Evolutionary conservation across 2,329 filamentous ascomycete species (phyloP).

Genomic region (Bipolaris gigantea): DNA sequence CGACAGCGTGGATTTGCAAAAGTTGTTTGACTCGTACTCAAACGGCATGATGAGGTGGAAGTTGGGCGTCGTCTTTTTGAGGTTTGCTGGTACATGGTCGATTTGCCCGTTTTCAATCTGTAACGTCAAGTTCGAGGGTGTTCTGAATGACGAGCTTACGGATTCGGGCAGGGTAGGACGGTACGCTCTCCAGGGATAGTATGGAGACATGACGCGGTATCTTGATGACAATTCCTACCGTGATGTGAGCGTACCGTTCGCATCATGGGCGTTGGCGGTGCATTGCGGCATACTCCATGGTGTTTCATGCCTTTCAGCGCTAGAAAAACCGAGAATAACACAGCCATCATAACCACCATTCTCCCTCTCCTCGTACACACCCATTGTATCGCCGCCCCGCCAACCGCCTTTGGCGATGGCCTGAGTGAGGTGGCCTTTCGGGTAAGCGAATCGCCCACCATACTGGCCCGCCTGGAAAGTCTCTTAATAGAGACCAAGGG

Average conservation of each 20-base stretch:
- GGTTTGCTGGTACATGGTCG: conserved; percentile 28
- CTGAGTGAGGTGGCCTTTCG: conserved; percentile 31
- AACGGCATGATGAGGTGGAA: conserved; percentile 61
- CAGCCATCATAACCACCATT: conserved; percentile 23
- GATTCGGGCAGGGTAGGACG: conserved; percentile 28
- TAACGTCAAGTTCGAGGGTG: conserved; percentile 39
- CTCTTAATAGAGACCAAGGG: background rate
- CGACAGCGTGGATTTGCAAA: conserved; percentile 61
- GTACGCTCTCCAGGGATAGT: conserved; percentile 37
- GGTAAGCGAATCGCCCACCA: conserved; percentile 31
- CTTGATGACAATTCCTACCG: conserved; percentile 28
- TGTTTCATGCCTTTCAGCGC: conserved; percentile 24
- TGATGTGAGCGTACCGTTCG: conserved; percentile 5
- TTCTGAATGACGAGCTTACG: conserved; percentile 31
- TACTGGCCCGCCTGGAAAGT: conserved; percentile 5
- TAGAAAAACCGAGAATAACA: conserved; percentile 26
- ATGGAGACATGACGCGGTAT: conserved; percentile 32
- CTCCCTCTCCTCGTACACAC: conserved; percentile 36
- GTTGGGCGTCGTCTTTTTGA: conserved; percentile 40
- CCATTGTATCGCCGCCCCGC: conserved; percentile 36
- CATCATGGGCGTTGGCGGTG: background rate
- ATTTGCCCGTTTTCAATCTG: conserved; percentile 40
- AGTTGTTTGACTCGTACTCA: conserved; percentile 50
- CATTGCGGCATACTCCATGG: conserved; percentile 16
- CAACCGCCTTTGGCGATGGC: conserved; percentile 26